phyloP scores from a whole-genome alignment of 352 stramenopile species.

The Elongisporangium undulatum region DNA sequence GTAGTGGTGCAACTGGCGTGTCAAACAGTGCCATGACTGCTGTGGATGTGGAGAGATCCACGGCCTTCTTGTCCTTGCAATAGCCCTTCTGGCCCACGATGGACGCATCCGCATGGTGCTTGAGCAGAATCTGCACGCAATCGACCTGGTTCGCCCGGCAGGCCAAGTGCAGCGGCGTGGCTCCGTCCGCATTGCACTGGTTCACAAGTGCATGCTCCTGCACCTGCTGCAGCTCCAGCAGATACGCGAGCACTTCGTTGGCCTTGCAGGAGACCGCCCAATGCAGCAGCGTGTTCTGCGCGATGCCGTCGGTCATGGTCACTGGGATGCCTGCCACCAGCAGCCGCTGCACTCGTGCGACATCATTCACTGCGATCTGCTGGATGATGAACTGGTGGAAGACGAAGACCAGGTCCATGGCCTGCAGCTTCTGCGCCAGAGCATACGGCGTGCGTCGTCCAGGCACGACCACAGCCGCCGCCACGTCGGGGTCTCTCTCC shows the following conservation, averaged over 20 bases:
- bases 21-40: slow-evolving; percentile 39
- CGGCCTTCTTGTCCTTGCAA: slow-evolving; percentile 48
- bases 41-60: slow-evolving; percentile 45
- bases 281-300: slow-evolving; percentile 66
- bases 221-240: slow-evolving; percentile 39
- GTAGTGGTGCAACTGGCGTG: background rate
- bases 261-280: slow-evolving; percentile 80
- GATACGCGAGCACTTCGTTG: slow-evolving; percentile 33
- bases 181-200: slow-evolving; percentile 57
- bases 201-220: slow-evolving; percentile 36
- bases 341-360: slow-evolving; percentile 47
- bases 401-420: slow-evolving; percentile 61
- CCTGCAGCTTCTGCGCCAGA: slow-evolving; percentile 53
- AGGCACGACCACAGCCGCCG: background rate
- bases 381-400: slow-evolving; percentile 88
- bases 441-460: slow-evolving; percentile 44
- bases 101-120: slow-evolving; percentile 30
- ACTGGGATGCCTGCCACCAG: slow-evolving; percentile 56
- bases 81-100: slow-evolving; percentile 42
- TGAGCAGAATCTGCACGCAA: slow-evolving; percentile 49
- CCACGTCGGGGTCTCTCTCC: background rate
- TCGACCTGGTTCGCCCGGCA: slow-evolving; percentile 50
- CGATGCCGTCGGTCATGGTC: slow-evolving; percentile 41
- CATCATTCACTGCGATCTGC: slow-evolving; percentile 66
- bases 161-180: slow-evolving; percentile 73